phyloP scores from a whole-genome alignment of 345 rosid genomes.

The Turritis glabra region DNA sequence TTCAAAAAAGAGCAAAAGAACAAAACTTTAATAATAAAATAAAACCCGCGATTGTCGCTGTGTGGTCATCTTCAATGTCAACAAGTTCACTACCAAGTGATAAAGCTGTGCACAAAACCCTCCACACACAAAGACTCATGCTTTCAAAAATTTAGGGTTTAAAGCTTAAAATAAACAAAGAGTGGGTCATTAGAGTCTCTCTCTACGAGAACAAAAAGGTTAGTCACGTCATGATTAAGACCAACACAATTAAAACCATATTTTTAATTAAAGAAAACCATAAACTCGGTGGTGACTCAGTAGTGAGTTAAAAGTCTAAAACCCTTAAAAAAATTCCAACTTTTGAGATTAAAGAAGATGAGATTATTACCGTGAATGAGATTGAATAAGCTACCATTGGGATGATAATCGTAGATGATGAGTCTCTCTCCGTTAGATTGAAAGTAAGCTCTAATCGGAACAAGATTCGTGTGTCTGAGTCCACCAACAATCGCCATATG shows the following conservation, averaged over 20 bases:
- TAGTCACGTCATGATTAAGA: constrained; percentile 33
- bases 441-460: constrained; percentile 70
- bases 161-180: constrained; percentile 5
- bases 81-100: background rate
- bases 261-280: background rate
- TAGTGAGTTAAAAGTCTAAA: constrained; percentile 11
- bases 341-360: background rate
- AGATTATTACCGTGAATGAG: constrained; percentile 75
- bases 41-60: constrained; percentile 36
- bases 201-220: background rate
- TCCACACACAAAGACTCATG: constrained; percentile 20
- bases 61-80: constrained; percentile 33
- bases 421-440: constrained; percentile 91
- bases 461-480: constrained; percentile 71
- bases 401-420: constrained; percentile 76
- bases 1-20: constrained; percentile 26
- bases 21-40: constrained; percentile 16
- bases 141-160: constrained; percentile 7
- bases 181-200: constrained; percentile 16
- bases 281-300: constrained; percentile 32
- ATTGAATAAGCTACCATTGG: constrained; percentile 86
- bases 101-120: constrained; percentile 32
- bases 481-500: constrained; percentile 81
- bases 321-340: background rate
- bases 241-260: constrained; percentile 22